phyloP scores from a whole-genome alignment of 1,284 basidiomycete genomes.

The Naganishia sp. region DNA sequence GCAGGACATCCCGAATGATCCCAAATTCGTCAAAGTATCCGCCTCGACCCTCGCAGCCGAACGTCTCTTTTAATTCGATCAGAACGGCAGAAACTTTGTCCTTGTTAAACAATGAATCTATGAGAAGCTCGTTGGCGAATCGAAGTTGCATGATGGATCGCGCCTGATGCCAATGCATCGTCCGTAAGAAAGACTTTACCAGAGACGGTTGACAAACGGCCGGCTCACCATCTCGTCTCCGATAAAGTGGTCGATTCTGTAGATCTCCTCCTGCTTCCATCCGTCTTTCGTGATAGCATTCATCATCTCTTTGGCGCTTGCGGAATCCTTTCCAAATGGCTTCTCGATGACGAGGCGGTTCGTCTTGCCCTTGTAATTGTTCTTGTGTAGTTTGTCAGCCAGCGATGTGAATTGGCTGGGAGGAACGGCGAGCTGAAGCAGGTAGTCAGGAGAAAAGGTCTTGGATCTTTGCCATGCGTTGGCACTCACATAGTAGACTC shows the following conservation, averaged over 20 bases:
- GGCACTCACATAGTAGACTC: constrained; percentile 32
- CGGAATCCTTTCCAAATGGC: constrained; percentile 37
- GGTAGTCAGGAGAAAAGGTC: not conserved
- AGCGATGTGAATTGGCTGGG: constrained; percentile 32
- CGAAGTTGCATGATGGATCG: constrained; percentile 23
- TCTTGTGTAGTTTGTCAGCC: constrained; percentile 31
- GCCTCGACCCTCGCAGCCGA: constrained; percentile 52
- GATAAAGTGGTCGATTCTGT: constrained; percentile 33
- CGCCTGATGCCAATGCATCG: not conserved
- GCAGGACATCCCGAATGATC: constrained; percentile 53
- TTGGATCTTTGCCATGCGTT: not conserved
- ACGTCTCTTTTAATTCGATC: constrained; percentile 53
- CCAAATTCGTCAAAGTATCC: constrained; percentile 55
- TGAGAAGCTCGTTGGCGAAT: constrained; percentile 29
- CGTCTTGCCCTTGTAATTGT: constrained; percentile 29
- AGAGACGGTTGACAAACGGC: not conserved
- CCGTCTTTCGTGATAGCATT: constrained; percentile 33
- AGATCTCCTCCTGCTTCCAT: constrained; percentile 34
- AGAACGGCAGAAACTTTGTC: constrained; percentile 50
- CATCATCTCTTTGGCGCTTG: constrained; percentile 36
- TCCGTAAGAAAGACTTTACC: not conserved
- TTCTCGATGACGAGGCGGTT: constrained; percentile 37
- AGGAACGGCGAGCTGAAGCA: constrained; percentile 30
- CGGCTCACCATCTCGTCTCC: constrained; percentile 32
- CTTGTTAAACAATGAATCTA: constrained; percentile 49